phyloP scores from a whole-genome alignment of 306 rosid species.

The Macrotyloma uniflorum region DNA sequence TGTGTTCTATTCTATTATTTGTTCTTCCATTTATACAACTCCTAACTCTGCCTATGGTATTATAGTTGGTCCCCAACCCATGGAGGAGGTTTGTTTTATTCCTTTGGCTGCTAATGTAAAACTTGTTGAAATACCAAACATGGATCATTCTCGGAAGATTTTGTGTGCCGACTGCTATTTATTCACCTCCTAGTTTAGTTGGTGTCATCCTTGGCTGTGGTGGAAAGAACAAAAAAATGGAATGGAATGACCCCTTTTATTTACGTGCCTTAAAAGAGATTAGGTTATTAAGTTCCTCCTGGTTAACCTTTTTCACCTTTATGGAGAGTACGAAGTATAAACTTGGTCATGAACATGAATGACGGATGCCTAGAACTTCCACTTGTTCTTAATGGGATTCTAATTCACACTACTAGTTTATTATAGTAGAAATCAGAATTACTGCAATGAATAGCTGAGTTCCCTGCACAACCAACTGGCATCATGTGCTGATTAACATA shows the following conservation, averaged over 20 bases:
- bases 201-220: not conserved
- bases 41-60: not conserved
- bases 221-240: constrained; percentile 13
- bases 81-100: not conserved
- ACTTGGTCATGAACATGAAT: constrained; percentile 9
- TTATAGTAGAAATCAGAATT: not conserved
- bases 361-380: not conserved
- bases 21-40: constrained; percentile 19
- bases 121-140: not conserved
- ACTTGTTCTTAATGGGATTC: not conserved
- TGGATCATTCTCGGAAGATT: not conserved
- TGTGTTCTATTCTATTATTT: not conserved
- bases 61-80: not conserved
- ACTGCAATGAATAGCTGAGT: not conserved
- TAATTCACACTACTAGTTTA: constrained; percentile 2
- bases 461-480: not conserved
- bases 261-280: not conserved
- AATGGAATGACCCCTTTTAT: not conserved
- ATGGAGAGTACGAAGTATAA: not conserved
- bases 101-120: not conserved
- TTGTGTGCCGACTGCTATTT: not conserved
- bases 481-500: not conserved
- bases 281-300: not conserved
- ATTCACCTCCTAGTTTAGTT: constrained; percentile 9
- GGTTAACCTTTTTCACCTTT: not conserved